Evolutionary conservation across 352 stramenopile genomes (phyloP).

Genomic region (Globisporangium lucens): DNA sequence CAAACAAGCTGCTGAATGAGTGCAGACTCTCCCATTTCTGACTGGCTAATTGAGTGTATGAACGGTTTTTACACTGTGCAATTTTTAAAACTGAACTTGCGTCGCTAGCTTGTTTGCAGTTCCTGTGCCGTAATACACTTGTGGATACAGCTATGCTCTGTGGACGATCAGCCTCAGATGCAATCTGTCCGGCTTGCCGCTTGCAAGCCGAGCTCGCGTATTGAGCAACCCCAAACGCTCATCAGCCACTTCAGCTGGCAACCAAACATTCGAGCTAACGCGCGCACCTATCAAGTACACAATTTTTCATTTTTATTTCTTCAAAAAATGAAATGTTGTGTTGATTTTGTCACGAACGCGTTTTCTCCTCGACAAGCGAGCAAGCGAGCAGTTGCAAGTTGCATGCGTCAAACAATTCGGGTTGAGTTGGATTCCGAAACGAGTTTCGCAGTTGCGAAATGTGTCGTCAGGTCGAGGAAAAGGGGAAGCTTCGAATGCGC

Average conservation of each 20-base stretch:
- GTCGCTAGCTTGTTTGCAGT: background rate
- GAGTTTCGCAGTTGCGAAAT: background rate
- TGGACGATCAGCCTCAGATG: background rate
- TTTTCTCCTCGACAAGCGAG: background rate
- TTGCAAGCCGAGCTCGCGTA: background rate
- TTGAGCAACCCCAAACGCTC: too few species aligned
- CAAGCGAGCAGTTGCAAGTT: background rate
- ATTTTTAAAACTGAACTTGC: background rate
- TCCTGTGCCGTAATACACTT: background rate
- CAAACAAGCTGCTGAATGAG: too few species aligned
- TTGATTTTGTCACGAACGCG: background rate
- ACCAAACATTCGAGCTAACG: background rate
- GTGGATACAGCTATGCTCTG: background rate
- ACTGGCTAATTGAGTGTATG: background rate
- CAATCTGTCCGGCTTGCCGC: too few species aligned
- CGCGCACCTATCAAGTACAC: background rate
- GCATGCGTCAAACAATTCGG: background rate
- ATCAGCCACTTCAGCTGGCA: background rate
- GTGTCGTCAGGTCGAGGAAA: slow-evolving; percentile 8
- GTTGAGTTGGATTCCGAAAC: background rate
- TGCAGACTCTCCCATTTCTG: background rate
- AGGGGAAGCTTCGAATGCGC: background rate
- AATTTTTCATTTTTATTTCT: background rate
- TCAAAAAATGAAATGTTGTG: background rate
- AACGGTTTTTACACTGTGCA: background rate